Percentiles rank a stretch among this genome's conserved stretches.
Evolutionary conservation across 225 moss, liverwort and hornwort genomes (phyloP).

Genomic region (Asterella californica): DNA sequence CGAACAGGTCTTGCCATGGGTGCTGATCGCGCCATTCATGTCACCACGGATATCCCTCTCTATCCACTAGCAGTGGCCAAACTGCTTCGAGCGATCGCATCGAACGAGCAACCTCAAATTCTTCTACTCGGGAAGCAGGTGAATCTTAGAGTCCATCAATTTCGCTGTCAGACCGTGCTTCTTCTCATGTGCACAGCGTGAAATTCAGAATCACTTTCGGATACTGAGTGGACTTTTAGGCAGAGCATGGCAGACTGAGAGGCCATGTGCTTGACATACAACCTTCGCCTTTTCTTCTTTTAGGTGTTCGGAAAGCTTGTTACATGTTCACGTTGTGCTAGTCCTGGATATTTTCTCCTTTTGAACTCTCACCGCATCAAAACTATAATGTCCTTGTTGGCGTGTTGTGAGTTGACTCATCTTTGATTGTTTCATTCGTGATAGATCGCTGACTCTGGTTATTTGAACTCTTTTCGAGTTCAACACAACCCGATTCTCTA

Average conservation of each 20-base stretch:
- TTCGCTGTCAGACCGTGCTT: not conserved
- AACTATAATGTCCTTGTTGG: not conserved
- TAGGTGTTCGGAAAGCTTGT: not conserved
- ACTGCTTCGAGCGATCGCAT: slow-evolving; percentile 57
- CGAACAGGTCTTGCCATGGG: slow-evolving; percentile 94
- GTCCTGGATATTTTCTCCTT: too few relatives aligned
- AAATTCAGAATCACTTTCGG: not conserved
- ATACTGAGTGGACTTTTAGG: not conserved
- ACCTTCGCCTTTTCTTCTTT: too few relatives aligned
- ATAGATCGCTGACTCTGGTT: not conserved
- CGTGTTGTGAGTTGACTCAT: not conserved
- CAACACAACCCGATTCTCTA: not conserved
- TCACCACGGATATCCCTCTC: slow-evolving; percentile 56
- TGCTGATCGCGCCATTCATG: slow-evolving; percentile 93
- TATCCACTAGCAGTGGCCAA: slow-evolving; percentile 79
- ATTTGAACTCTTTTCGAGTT: not conserved
- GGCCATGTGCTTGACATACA: not conserved
- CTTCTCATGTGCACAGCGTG: not conserved
- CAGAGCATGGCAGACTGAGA: not conserved
- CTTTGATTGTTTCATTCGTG: too few relatives aligned
- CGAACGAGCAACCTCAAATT: slow-evolving; percentile 60
- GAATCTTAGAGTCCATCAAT: too few relatives aligned
- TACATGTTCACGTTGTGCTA: not conserved
- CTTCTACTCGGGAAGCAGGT: slow-evolving; percentile 90
- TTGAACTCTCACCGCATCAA: not conserved